phyloP scores from a whole-genome alignment of 2,329 filamentous ascomycete genomes.

The Fusarium fujikuroi region DNA sequence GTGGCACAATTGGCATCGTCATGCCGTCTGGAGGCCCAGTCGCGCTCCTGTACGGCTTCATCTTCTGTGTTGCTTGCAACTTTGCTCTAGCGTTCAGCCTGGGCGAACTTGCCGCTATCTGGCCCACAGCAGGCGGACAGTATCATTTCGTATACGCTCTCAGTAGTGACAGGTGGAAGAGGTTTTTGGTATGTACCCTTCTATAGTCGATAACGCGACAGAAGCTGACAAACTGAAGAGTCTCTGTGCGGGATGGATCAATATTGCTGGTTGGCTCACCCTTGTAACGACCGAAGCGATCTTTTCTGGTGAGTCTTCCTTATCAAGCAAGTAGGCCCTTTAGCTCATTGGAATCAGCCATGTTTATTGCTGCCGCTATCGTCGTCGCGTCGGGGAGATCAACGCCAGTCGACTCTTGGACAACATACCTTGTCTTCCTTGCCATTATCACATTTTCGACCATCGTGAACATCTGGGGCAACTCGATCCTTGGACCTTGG shows the following conservation, averaged over 20 bases:
- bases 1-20: background rate
- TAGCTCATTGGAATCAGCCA: background rate
- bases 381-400: background rate
- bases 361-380: background rate
- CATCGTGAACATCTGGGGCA: background rate
- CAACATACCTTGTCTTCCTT: background rate
- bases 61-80: background rate
- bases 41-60: background rate
- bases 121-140: background rate
- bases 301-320: background rate
- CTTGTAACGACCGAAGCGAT: background rate
- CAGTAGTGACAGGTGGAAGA: background rate
- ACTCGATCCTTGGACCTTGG: background rate
- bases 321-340: fast-evolving
- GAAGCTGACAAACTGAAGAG: background rate
- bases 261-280: background rate
- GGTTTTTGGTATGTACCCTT: background rate
- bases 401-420: background rate
- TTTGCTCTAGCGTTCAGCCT: background rate
- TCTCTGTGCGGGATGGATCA: background rate
- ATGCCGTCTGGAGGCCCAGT: background rate
- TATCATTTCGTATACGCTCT: background rate
- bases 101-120: background rate
- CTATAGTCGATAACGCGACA: fast-evolving
- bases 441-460: background rate